Evolutionary conservation across 805 yeast species (phyloP), one percentile per base, ranked within the genome.

Genomic region (Candida orba): DNA sequence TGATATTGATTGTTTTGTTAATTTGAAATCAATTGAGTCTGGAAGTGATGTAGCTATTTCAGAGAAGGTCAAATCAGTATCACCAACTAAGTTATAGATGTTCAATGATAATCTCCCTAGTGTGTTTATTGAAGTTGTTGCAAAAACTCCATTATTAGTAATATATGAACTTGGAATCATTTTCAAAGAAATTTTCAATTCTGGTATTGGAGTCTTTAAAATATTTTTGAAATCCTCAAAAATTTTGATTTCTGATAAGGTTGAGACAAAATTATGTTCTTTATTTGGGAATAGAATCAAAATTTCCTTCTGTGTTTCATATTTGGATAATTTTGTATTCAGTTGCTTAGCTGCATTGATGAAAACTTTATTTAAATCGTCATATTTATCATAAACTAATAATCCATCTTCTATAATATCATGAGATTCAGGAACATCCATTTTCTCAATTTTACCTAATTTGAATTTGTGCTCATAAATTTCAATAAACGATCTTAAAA

Each of bases 61-160:
- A 3, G 76, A 60, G 44, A 66, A 67, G 15, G 66, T 55, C 1
- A 50, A 43, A 32, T 63, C 62, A 7, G 18, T 17, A 33, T 62
- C 54, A 2, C 81, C 81, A 46, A 84, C 68, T 37, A 71, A 63
- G 53, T 81, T 81, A 61, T 81, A 84, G 3, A 84, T 62, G 18
- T 72, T 68, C 52, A 79, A 59, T 8, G 84, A 68, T 4, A 81
- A 44, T 40, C 66, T 69, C 3, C 73, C 62, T 17, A 74, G 55
- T 32, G 65, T 65, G 32, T 59, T 57, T 20, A 47, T 46, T 2
- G 75, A 63, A 0, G 59, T 48, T 1, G 68, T 48, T 0, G 67
- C 57, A 30, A 56, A 54, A 4, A 57, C 59, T 7, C 64, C 68
- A 38, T 55, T 51, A 20, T 60, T 63, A 2, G 68, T 58, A 34